Evolutionary conservation across 352 stramenopile species (phyloP).

Genomic region (Phytophthora vignae): DNA sequence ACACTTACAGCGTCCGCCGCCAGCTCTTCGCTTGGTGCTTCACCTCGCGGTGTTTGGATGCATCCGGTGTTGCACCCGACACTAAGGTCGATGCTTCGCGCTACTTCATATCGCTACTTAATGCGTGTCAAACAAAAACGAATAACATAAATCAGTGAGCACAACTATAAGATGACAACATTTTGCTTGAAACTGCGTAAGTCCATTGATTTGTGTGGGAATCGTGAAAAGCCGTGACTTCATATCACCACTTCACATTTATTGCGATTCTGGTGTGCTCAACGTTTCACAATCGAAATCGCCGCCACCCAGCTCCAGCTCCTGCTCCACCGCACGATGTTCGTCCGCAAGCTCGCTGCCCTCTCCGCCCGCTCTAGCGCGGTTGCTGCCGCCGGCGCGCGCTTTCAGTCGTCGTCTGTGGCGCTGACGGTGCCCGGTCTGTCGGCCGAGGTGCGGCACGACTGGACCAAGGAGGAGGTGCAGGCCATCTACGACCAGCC

Average conservation of each 20-base stretch:
- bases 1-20: neutral
- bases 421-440: slow-evolving; percentile 75
- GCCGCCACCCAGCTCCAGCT: neutral
- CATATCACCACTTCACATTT: slow-evolving; percentile 33
- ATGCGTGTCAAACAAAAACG: neutral
- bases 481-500: slow-evolving; percentile 94
- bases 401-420: slow-evolving; percentile 47
- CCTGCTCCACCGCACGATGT: slow-evolving; percentile 34
- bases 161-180: too few species aligned
- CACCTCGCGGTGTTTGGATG: too few species aligned
- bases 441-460: slow-evolving; percentile 70
- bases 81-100: slow-evolving; percentile 8
- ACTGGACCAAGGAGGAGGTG: slow-evolving; percentile 97
- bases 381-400: neutral
- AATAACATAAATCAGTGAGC: too few species aligned
- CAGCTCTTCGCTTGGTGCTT: neutral
- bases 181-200: too few species aligned
- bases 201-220: too few species aligned
- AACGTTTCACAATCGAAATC: slow-evolving; percentile 35
- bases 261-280: slow-evolving; percentile 34
- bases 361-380: slow-evolving; percentile 15
- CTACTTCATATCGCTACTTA: slow-evolving; percentile 12
- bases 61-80: slow-evolving; percentile 8
- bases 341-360: slow-evolving; percentile 48
- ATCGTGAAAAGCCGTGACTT: slow-evolving; percentile 26